Percentiles rank a stretch among this genome's conserved stretches.
Conservation (phyloP, 2,329 filamentous ascomycete genomes). For the Beauveria australis region DNA sequence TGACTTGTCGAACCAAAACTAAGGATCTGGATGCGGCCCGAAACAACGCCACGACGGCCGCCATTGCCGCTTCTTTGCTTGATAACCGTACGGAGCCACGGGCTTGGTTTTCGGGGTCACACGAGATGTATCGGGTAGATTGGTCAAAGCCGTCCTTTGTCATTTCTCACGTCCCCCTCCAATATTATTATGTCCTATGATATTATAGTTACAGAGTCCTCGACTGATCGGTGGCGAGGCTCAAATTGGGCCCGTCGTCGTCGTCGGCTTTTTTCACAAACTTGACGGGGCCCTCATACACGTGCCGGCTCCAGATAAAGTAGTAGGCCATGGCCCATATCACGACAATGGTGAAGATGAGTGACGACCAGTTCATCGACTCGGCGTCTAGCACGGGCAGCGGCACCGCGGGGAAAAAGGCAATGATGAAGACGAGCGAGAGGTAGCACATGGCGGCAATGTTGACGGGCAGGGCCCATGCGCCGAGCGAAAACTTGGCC, state of each 20-base stretch:
- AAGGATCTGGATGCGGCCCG: neutral
- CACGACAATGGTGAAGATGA: slow-evolving; percentile 33
- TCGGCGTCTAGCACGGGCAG: slow-evolving; percentile 23
- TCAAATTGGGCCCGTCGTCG: neutral
- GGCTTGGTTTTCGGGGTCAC: neutral
- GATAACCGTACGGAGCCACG: neutral
- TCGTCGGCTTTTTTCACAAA: slow-evolving; percentile 1
- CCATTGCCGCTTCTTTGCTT: neutral
- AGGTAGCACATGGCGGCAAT: slow-evolving; percentile 34
- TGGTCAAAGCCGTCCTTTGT: neutral
- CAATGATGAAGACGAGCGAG: slow-evolving; percentile 36
- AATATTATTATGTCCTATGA: no score
- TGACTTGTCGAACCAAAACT: neutral
- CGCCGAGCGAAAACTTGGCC: slow-evolving; percentile 27
- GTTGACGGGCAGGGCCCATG: slow-evolving; percentile 33
- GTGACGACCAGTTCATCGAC: slow-evolving; percentile 42
- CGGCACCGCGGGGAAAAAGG: slow-evolving; percentile 36
- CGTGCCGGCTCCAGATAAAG: slow-evolving; percentile 18
- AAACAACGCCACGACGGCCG: neutral
- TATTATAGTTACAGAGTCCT: neutral
- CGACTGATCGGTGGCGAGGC: neutral
- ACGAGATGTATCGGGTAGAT: neutral
- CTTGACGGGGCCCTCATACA: slow-evolving; percentile 11
- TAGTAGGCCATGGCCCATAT: slow-evolving; percentile 32
- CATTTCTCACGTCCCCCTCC: neutral